Conservation (phyloP, 495 filamentous ascomycete species). For the Immersiella caudata region DNA sequence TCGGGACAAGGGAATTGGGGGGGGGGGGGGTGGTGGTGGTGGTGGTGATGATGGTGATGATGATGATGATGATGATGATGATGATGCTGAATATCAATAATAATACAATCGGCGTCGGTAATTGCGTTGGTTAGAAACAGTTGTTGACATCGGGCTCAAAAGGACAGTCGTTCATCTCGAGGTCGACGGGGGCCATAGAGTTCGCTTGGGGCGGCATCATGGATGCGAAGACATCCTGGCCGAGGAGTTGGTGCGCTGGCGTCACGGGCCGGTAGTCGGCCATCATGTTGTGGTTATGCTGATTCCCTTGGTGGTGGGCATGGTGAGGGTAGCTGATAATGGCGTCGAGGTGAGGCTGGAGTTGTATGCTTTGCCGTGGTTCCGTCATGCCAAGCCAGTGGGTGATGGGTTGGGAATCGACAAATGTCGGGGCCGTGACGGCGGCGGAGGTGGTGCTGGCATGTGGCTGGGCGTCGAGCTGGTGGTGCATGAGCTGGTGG, state of each 20-base stretch:
- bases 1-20: too few relatives aligned
- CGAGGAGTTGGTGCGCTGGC: constrained; percentile 13
- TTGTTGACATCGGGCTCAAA: not conserved
- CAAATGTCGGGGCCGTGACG: not conserved
- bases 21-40: too few relatives aligned
- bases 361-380: not conserved
- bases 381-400: constrained; percentile 19
- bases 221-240: constrained; percentile 2
- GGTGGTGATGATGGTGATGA: not conserved
- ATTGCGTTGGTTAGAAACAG: not conserved
- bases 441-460: not conserved
- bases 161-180: constrained; percentile 17
- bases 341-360: constrained; percentile 16
- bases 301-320: not conserved
- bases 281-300: not conserved
- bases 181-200: not conserved
- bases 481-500: not conserved
- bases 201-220: not conserved
- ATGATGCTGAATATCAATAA: not conserved
- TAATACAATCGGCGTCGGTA: constrained; percentile 1
- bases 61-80: not conserved
- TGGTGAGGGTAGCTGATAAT: constrained; percentile 10
- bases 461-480: not conserved
- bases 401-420: constrained; percentile 14
- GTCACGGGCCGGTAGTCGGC: not conserved